Base-by-base conservation (phyloP, 148 eudicot species). In the Bassia scoparia region DNA sequence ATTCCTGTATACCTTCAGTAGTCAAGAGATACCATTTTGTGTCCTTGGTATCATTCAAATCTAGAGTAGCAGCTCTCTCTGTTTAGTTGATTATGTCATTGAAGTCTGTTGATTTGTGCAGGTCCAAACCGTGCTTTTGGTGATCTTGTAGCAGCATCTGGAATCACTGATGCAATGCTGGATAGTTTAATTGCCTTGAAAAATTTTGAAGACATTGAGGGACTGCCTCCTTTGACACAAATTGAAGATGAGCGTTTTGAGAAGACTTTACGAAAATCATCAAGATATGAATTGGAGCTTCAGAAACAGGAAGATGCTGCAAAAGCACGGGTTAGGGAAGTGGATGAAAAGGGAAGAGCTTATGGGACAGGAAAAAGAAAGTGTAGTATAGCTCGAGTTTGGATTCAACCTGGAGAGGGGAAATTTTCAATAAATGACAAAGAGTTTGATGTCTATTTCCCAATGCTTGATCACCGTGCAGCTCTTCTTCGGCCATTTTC, bases 391-490 rank as follows among this genome's bases (percentile, higher is more conserved):
- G 98, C 98, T 67, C 89, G 93, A 72, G 98, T 94, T 34, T 94
- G 97, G 96, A 80, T 94, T 76, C 83, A 94, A 76, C 98, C 98
- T 59, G 98, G 98, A 34, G 89, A 87, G 38, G 98, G 98, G 11
- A 88, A 87, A 30, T 88, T 91, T 78, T 35, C 69, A 31, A 81
- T 94, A 14, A 94, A 94, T 79, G 97, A 91, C 69, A 89, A 91
- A 73, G 88, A 89, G 53, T 89, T 91, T 80, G 98, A 94, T 81
- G 91, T 86, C 29, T 94, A 91, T 78, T 94, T 94, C 80, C 98
- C 98, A 30, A 84, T 88, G 96, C 93, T 94, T 68, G 98, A 94
- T 84, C 93, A 89, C n/a, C 91, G 98, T 64, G 98, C 98, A 76
- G 84, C 96, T 68, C 93, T 94, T 84, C 97, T 94, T 70, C 87